Base-by-base conservation (phyloP, 2,329 filamentous ascomycete species). In the Fusarium avenaceum region DNA sequence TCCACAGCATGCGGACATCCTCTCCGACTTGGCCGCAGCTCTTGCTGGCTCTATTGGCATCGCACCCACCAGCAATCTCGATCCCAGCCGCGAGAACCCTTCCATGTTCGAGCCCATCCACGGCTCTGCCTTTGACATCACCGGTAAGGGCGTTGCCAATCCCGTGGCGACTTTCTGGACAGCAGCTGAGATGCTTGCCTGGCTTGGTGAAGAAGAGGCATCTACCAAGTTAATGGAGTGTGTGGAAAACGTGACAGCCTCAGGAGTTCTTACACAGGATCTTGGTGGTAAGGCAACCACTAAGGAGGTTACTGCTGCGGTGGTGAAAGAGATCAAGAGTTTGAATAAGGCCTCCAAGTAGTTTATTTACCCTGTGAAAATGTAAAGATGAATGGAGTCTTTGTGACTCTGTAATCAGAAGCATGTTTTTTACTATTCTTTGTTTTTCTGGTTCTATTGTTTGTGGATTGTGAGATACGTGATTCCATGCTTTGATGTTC, bases 41-140 rank as follows among this genome's bases (percentile, higher is more conserved):
- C 80, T 92, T 8, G 90, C 90, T 4, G 90, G 90, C 0, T 89
- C 86, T 3, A 92, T 92, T 63, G 90, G 90, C 10, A 92, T 93
- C 59, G 90, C 90, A 5, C 89, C 90, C 4, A 91, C 89, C 0
- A 87, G 84, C 48, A 92, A 91, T 69, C 80, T 92, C 2, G 89
- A 92, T 67, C 89, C 90, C 2, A 80, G 78, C 1, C 75, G 85
- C 74, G 28, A 85, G 76, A 74, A 87, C 76, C 69, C 87, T 67
- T 85, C 82, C 53, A 87, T 89, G 84, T 89, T 89, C 64, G 87
- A 89, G 78, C 86, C 86, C 0, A 87, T 89, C 53, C 86, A 88
- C 69, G 86, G 86, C 3, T 85, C 83, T 6, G 86, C 86, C 1
- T 87, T 87, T 63, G 86, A 88, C 63, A 87, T 88, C 50, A 84